A percentile compares a stretch with the other conserved stretches of the same genome.
These are phyloP conservation scores for Melanomma pulvis-pyrius DNA, from an alignment of 495 filamentous ascomycete genomes.

Conservation along the genomic window DNA sequence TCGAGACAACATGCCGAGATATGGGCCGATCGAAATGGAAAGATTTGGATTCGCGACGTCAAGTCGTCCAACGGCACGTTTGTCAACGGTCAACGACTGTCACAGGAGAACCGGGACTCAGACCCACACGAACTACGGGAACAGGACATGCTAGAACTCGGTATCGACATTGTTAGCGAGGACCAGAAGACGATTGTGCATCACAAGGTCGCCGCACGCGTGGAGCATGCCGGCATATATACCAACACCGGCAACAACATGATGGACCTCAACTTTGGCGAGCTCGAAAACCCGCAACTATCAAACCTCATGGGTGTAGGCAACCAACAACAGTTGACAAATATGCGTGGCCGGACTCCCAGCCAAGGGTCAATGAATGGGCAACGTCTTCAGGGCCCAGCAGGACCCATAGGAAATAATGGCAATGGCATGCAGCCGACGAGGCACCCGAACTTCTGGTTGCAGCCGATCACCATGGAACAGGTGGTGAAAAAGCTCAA, in stretches of 20 bases:
- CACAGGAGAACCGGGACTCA: conserved; percentile 89
- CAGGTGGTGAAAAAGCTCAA: conserved; percentile 92
- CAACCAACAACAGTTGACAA: conserved; percentile 57
- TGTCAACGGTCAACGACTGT: conserved; percentile 88
- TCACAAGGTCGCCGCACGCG: conserved; percentile 94
- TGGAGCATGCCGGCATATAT: conserved; percentile 89
- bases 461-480: conserved; percentile 87
- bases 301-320: conserved; percentile 67
- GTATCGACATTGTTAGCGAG: conserved; percentile 97
- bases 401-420: conserved; percentile 50
- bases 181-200: conserved; percentile 98
- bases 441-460: conserved; percentile 76
- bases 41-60: conserved; percentile 94
- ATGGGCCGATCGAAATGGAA: conserved; percentile 86
- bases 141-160: conserved; percentile 85
- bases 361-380: conserved; percentile 66
- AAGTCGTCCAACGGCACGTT: conserved; percentile 99
- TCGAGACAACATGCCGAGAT: conserved; percentile 95
- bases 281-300: conserved; percentile 73
- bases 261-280: conserved; percentile 86
- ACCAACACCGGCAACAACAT: conserved; percentile 62
- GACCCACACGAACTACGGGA: conserved; percentile 90
- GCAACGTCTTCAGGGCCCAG: conserved; percentile 20
- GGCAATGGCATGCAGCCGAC: conserved; percentile 64
- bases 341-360: conserved; percentile 69